Evolutionary conservation across 164 flowering plant genomes (phyloP), one percentile per base, ranked within the genome.

Genomic region (Chimonanthus praecox): DNA sequence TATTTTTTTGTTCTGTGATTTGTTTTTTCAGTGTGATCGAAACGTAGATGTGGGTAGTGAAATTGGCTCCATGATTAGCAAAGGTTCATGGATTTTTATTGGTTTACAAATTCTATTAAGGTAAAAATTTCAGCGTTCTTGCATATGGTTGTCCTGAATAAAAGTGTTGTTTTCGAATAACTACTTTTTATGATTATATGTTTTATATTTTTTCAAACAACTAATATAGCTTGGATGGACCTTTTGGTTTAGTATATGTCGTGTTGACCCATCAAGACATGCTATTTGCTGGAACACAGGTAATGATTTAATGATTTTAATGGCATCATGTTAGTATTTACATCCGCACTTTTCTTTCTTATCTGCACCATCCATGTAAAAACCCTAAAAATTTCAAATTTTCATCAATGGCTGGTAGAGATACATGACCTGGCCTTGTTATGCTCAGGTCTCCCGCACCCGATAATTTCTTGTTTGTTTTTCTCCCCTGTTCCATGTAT

Each of bases 221-320:
- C 44, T 97, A 94, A 1, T 82, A 84, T 67, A 85, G 80, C 83
- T 90, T 96, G 20, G 78, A 10, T 80, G 99, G 98, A 65, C 98
- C 98, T 44, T 90, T 81, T 72, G 99, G 99, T 51, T 97, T 89
- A 89, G 99, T 96, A 13, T 88, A 89, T 87, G 81, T 95, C 49
- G 67, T 96, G 71, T 91, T 81, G 78, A 95, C 88, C 71, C 92
- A 92, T 20, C 89, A 86, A 83, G 97, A 83, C 74, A 75, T 95
- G 81, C 94, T 95, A 73, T 84, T 95, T 80, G 97, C 97, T 73
- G 99, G 98, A 69, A 86, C 85, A 6, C 97, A 95, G 90, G 99
- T n/a, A n/a, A n/a, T n/a, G n/a, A n/a, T n/a, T n/a, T 95, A 84
- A 18, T 7, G 47, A 47, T 64, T 60, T 5, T 7, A 11, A 20